phyloP scores from a whole-genome alignment of 306 rosid species.

The Medicago lupulina region DNA sequence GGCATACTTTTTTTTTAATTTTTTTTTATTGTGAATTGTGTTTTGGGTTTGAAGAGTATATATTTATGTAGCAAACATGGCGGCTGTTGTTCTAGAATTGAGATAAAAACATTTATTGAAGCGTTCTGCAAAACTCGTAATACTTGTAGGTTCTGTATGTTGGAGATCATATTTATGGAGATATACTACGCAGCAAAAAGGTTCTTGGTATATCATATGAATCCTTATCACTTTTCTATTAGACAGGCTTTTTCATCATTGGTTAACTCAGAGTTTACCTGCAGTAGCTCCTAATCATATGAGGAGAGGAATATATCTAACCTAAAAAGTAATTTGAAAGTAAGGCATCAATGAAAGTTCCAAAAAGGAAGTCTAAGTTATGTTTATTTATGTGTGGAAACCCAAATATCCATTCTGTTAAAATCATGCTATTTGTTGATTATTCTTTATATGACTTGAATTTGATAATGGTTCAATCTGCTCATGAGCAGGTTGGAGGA shows the following conservation, averaged over 20 bases:
- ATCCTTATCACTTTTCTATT: slow-evolving; percentile 28
- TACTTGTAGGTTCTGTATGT: slow-evolving; percentile 85
- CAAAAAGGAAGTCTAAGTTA: slow-evolving; percentile 8
- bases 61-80: not conserved
- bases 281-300: slow-evolving; percentile 24
- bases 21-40: not conserved
- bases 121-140: slow-evolving; percentile 22
- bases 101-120: slow-evolving; percentile 9
- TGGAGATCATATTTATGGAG: slow-evolving; percentile 99
- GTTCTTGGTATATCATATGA: slow-evolving; percentile 75
- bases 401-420: slow-evolving; percentile 5
- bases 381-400: not conserved
- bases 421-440: slow-evolving; percentile 8
- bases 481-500: slow-evolving; percentile 86
- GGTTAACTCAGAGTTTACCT: not conserved
- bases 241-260: not conserved
- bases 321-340: slow-evolving; percentile 15
- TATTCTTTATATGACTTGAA: slow-evolving; percentile 5
- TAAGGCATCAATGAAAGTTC: slow-evolving; percentile 17
- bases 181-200: slow-evolving; percentile 95
- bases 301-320: slow-evolving; percentile 2
- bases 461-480: slow-evolving; percentile 29
- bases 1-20: not conserved
- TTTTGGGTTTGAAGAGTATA: not conserved
- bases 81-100: slow-evolving; percentile 17